Conservation (phyloP, 2,329 filamentous ascomycete species). For the Phaeosphaeriaceae sp. region DNA sequence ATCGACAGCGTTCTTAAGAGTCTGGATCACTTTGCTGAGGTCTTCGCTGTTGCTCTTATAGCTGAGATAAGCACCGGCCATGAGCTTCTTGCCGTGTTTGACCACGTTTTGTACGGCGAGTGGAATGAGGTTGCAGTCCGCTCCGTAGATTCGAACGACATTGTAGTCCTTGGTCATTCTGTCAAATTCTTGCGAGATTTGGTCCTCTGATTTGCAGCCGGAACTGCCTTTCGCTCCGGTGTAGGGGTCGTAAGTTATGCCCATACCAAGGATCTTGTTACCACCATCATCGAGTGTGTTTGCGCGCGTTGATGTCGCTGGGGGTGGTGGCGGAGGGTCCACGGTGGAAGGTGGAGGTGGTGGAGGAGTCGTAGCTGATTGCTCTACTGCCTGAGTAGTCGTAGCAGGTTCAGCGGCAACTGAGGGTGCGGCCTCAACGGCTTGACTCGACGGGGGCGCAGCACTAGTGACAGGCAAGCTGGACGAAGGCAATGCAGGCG, state of each 20-base stretch:
- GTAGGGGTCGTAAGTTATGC: slow-evolving; percentile 46
- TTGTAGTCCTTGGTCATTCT: slow-evolving; percentile 64
- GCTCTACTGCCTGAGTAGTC: not conserved
- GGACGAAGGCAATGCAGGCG: slow-evolving; percentile 14
- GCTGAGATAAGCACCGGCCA: slow-evolving; percentile 77
- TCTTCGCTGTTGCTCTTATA: slow-evolving; percentile 50
- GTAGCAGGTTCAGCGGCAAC: not conserved
- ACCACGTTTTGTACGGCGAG: slow-evolving; percentile 70
- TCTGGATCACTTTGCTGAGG: slow-evolving; percentile 61
- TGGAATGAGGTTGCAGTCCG: slow-evolving; percentile 77
- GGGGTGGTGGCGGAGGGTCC: slow-evolving; percentile 13
- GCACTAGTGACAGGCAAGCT: slow-evolving; percentile 12
- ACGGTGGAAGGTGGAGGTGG: slow-evolving; percentile 10
- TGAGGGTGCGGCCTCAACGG: not conserved
- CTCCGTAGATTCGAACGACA: slow-evolving; percentile 78
- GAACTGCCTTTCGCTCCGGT: slow-evolving; percentile 20
- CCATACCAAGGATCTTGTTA: slow-evolving; percentile 28
- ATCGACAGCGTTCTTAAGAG: slow-evolving; percentile 66
- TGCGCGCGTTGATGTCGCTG: slow-evolving; percentile 4
- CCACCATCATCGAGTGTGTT: slow-evolving; percentile 5
- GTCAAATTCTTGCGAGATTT: slow-evolving; percentile 72
- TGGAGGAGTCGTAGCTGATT: slow-evolving; percentile 4
- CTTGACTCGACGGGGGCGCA: slow-evolving; percentile 2
- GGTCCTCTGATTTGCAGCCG: slow-evolving; percentile 69
- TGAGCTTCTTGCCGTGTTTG: slow-evolving; percentile 72